phyloP scores from a whole-genome alignment of 495 filamentous ascomycete species.

The Aspergillus affinis region DNA sequence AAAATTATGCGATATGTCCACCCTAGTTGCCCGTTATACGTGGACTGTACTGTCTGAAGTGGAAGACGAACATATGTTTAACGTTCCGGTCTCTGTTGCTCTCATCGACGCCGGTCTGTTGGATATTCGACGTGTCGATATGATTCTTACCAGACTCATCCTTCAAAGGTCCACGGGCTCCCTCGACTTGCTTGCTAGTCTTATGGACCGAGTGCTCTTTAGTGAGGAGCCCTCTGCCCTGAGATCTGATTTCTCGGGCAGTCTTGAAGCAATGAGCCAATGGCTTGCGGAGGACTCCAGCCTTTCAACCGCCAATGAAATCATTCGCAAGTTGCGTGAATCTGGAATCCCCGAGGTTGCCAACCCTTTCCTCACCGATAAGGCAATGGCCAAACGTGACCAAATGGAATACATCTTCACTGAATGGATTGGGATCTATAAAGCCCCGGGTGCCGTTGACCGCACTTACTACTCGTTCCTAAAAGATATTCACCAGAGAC shows the following conservation, averaged over 20 bases:
- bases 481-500: constrained; percentile 72
- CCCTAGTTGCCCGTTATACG: constrained; percentile 70
- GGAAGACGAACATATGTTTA: constrained; percentile 74
- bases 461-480: constrained; percentile 76
- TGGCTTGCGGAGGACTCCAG: constrained; percentile 77
- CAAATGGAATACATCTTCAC: constrained; percentile 93
- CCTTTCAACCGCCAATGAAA: constrained; percentile 59
- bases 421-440: constrained; percentile 86
- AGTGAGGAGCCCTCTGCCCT: constrained; percentile 73
- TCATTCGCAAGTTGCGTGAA: constrained; percentile 70
- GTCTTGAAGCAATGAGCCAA: constrained; percentile 73
- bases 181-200: constrained; percentile 69
- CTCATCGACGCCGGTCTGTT: constrained; percentile 72
- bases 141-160: constrained; percentile 69
- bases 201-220: constrained; percentile 76
- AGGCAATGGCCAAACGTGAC: constrained; percentile 58
- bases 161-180: constrained; percentile 63
- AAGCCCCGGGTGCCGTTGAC: constrained; percentile 67
- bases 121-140: constrained; percentile 78
- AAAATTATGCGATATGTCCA: constrained; percentile 75
- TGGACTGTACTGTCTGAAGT: constrained; percentile 61
- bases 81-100: constrained; percentile 71
- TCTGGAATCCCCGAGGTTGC: constrained; percentile 56
- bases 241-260: constrained; percentile 82
- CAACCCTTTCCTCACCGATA: constrained; percentile 48